Conservation (phyloP, 2,329 filamentous ascomycete genomes). For the Fusarium ramigenum region DNA sequence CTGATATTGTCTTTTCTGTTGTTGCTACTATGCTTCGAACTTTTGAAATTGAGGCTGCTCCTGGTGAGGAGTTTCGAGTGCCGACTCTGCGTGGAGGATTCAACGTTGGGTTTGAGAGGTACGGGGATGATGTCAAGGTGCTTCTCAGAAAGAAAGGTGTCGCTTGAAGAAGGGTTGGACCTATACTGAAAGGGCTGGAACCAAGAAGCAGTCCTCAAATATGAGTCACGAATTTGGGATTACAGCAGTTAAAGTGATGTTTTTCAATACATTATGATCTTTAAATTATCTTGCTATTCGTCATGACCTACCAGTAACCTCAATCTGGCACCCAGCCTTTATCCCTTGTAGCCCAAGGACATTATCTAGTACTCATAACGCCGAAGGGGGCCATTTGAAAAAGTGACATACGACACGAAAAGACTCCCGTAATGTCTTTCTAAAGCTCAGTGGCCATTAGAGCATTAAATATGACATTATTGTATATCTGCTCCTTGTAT, state of each 20-base stretch:
- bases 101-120: slow-evolving; percentile 47
- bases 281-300: accelerated
- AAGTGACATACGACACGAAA: accelerated
- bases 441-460: neutral
- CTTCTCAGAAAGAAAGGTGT: slow-evolving; percentile 28
- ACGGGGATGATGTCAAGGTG: slow-evolving; percentile 42
- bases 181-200: no score
- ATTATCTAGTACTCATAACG: no score
- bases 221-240: neutral
- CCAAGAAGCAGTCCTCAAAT: no score
- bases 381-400: no score
- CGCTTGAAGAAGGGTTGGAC: neutral
- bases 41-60: slow-evolving; percentile 40
- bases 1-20: slow-evolving; percentile 43
- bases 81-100: slow-evolving; percentile 40
- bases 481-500: neutral
- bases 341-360: no score
- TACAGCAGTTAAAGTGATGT: neutral
- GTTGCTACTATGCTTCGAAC: slow-evolving; percentile 40
- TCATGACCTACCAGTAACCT: no score
- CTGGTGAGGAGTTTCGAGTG: slow-evolving; percentile 30
- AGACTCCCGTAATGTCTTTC: accelerated
- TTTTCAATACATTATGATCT: neutral
- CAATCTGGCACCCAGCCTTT: no score
- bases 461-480: accelerated